phyloP scores from a whole-genome alignment of 495 filamentous ascomycete species.

The Penicillium antarcticum region DNA sequence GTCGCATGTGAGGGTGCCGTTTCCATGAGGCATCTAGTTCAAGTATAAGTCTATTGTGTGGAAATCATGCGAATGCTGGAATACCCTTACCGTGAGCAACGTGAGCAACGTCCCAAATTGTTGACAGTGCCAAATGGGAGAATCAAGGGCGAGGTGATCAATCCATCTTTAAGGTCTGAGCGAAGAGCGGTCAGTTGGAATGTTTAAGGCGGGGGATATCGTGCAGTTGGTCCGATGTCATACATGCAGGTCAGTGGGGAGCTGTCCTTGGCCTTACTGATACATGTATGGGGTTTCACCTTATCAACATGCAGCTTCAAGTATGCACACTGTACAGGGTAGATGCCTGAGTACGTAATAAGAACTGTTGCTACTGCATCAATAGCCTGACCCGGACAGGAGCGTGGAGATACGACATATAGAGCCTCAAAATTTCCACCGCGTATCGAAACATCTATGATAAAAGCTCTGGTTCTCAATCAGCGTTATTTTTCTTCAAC shows the following conservation, averaged over 20 bases:
- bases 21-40: conserved; percentile 8
- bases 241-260: conserved; percentile 6
- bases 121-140: background rate
- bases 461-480: no score
- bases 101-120: background rate
- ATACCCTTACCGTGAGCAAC: background rate
- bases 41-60: background rate
- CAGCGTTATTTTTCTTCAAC: no score
- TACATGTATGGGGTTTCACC: background rate
- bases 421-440: no score
- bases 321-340: background rate
- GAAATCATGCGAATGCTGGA: background rate
- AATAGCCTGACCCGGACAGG: no score
- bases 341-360: background rate
- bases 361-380: background rate
- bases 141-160: background rate
- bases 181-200: conserved; percentile 1
- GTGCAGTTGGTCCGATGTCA: conserved; percentile 4
- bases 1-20: conserved; percentile 6
- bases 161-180: background rate
- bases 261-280: background rate
- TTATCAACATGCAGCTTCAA: background rate
- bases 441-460: no score
- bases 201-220: background rate
- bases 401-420: no score